Conservation (phyloP, 1,139 yeast genomes). For the Scheffersomyces cryptocercus region DNA sequence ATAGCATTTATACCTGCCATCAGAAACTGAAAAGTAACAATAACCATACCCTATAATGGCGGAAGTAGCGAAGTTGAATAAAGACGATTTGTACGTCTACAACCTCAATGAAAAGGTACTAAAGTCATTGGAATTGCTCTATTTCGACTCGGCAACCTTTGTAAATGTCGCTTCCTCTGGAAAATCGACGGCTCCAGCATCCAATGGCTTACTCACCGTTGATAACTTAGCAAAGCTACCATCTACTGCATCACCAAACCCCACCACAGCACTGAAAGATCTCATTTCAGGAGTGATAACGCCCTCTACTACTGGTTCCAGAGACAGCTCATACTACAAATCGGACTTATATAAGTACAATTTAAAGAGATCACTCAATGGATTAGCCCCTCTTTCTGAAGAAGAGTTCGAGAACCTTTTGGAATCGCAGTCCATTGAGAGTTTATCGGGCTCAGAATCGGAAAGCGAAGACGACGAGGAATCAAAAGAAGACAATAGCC, state of each 20-base stretch:
- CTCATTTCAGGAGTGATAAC: too few species aligned
- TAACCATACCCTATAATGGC: too few species aligned
- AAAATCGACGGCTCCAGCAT: too few species aligned
- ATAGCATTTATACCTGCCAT: too few species aligned
- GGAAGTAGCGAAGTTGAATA: conserved; percentile 10
- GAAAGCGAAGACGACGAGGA: conserved; percentile 28
- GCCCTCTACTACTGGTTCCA: neutral
- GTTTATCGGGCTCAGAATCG: conserved; percentile 60
- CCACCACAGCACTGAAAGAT: too few species aligned
- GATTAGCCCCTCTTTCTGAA: conserved; percentile 51
- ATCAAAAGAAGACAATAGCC: conserved; percentile 12
- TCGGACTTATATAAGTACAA: conserved; percentile 65
- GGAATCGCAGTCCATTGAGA: conserved; percentile 53
- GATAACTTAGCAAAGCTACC: too few species aligned
- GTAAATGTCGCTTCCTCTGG: conserved; percentile 4
- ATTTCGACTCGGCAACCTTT: conserved; percentile 53
- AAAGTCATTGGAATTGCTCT: conserved; percentile 52
- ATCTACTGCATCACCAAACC: too few species aligned
- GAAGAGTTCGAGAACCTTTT: conserved; percentile 59
- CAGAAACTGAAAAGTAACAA: too few species aligned
- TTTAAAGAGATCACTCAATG: conserved; percentile 51
- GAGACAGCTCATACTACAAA: conserved; percentile 40
- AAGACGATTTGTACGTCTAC: conserved; percentile 54
- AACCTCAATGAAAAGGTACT: conserved; percentile 45
- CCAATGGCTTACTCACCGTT: too few species aligned